phyloP scores from a whole-genome alignment of 2,329 filamentous ascomycete genomes.

The Aaosphaeria pasadenensis region DNA sequence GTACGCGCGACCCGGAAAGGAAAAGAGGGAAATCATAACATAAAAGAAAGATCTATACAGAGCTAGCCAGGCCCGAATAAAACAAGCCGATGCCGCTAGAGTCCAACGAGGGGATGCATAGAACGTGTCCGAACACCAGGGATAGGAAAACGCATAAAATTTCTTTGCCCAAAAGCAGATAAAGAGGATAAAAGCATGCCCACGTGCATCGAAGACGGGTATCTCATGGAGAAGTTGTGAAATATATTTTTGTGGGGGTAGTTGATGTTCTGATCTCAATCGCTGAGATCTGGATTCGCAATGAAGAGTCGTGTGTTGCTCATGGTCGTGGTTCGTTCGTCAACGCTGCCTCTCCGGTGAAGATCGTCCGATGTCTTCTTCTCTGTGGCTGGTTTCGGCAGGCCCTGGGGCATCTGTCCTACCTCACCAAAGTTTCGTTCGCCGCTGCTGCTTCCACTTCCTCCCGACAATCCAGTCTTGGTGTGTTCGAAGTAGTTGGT shows the following conservation, averaged over 20 bases:
- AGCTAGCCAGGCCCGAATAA: slow-evolving; percentile 3
- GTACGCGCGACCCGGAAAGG: slow-evolving; percentile 4
- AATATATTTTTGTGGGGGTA: neutral
- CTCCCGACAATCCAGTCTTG: slow-evolving; percentile 40
- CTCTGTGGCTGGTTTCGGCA: slow-evolving; percentile 41
- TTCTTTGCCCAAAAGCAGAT: too few species aligned
- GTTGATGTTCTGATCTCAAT: slow-evolving; percentile 26
- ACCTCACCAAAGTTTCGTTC: slow-evolving; percentile 54
- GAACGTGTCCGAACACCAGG: neutral
- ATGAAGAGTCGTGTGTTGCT: slow-evolving; percentile 69
- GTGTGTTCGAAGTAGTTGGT: slow-evolving; percentile 45
- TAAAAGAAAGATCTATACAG: slow-evolving; percentile 9
- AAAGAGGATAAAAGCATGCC: too few species aligned
- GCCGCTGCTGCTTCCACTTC: slow-evolving; percentile 42
- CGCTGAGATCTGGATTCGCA: slow-evolving; percentile 72
- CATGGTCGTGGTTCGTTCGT: slow-evolving; percentile 77
- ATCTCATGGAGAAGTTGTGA: neutral
- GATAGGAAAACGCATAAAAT: neutral
- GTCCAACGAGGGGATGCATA: slow-evolving; percentile 1
- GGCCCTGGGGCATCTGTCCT: slow-evolving; percentile 46
- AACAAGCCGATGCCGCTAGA: slow-evolving; percentile 1
- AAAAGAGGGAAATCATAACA: neutral
- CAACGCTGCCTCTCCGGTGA: slow-evolving; percentile 74
- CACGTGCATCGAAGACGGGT: neutral
- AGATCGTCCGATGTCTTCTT: slow-evolving; percentile 64